Evolutionary conservation across 2,329 filamentous ascomycete genomes (phyloP), one percentile per base, ranked within the genome.

Genomic region (Diaporthe ampelina): DNA sequence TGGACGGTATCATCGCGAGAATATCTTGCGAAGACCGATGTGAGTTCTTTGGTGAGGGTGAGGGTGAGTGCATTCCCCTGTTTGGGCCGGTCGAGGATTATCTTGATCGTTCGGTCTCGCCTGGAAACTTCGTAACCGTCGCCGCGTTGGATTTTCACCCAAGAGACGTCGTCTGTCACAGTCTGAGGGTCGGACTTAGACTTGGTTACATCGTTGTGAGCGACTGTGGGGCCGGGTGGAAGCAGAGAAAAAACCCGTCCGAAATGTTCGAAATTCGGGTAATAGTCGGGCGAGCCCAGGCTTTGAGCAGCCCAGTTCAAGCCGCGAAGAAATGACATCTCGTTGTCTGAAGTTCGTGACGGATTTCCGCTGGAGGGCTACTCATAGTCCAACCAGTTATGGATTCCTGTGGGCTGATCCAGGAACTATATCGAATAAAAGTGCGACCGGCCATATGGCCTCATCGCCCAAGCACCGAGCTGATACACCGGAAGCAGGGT

Each of bases 291-390:
- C 13, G 63, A 67, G 13, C 29, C 29, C 26, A 67, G 45, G 45
- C 45, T 67, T 24, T 67, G 63, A 43, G 63, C 63, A 24, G 63
- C 63, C 63, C 63, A 67, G 13, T 26, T 67, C 45, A 67, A 35
- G 21, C 63, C 15, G 11, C 45, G 63, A 26, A 67, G 29, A 52
- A 67, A 24, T 15, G 63, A 52, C 63, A 52, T 67, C 3, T 32
- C 7, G 61, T 37, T 21, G 10, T 52, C 29, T n/a, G 10, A 52
- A 37, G 9, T 21, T 37, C 6, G 19, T 11, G 24, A 37, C 5
- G 17, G n/a, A 0, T 32, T 17, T 32, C 13, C 3, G 13, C 24
- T 21, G 40, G 4, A 24, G 13, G 11, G 45, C 21, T 67, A 24
- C 11, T 13, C 48, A 24, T 52, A 24, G 48, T 6, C 37, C 7